Base-by-base conservation (phyloP, 768 basidiomycete genomes). In the Russula sp. region DNA sequence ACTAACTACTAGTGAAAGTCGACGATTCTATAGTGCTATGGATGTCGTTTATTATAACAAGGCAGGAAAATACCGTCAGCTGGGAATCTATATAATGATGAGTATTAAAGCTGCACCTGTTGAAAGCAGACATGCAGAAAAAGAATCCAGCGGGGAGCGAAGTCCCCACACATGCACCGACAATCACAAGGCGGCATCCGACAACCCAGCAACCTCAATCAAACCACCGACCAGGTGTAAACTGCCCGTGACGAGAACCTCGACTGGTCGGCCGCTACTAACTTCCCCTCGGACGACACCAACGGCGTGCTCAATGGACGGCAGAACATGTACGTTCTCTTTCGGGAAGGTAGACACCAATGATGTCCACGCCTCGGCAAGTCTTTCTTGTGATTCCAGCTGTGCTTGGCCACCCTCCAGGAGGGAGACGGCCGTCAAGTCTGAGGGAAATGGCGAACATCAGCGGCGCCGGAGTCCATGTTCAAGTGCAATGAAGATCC, bases 171-270 rank as follows among this genome's bases (percentile, higher is more conserved):
- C 11, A 50, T 20, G 25, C 7, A 45, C 41, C 20, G n/a, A 45
- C 39, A 34, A 13, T 71, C 74, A 86, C 56, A 92, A 74, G 38
- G 86, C 86, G 59, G 80, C 75, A 36, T 85, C 80, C n/a, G 87
- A 82, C 43, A 98, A 72, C 22, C 85, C 87, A 18, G 93, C 90
- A 14, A 91, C 93, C 70, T 98, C 96, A 57, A 98, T 88, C 13
- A 94, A 78, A 2, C 97, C 97, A 20, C 97, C 97, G 7, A 98
- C 86, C 16, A 99, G 81, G 74, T 95, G 95, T 65, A 99, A 72
- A 73, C 93, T 97, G 5, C 97, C 97, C 3, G 93, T 81, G 7
- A 96, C 93, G 16, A 99, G 77, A n/a, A 93, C 83, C 59, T 88
- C 78, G 13, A 75, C 71, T 1, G 74, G 69, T 45, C 66, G 66